Base-by-base conservation (phyloP, 73 alveolate genomes). In the Effrenium voratum region DNA sequence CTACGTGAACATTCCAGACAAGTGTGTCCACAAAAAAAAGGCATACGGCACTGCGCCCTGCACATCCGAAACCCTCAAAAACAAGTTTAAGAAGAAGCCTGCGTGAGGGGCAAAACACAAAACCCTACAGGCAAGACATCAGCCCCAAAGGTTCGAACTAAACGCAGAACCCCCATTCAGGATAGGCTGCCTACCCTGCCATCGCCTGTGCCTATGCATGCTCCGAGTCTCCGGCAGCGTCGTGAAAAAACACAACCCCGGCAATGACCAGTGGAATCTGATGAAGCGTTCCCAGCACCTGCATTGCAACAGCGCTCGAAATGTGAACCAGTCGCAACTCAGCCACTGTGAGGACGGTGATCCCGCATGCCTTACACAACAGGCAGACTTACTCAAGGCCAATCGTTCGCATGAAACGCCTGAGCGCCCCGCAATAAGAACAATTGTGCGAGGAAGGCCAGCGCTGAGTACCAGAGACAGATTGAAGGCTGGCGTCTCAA, bases 281-380 rank as follows among this genome's bases (percentile, higher is more conserved):
- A 28, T 90, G 97, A 86, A 90, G 68, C 12, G 97, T 90, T 16
- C 88, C 97, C 97, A 90, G 75, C 66, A 90, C 97, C 55, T 90
- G 97, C 97, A 90, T 46, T 5, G 97, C 97, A 43, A 90, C 97
- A n/a, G 97, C 97, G 0, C 88, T 68, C 12, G 97, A 90, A 36
- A 90, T 66, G 59, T 90, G 97, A 34, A 90, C 97, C 52, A 90
- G 87, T 3, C 97, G 97, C 47, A 90, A 57, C 75, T 90, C 97
- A 30, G 97, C 97, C 45, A 90, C 88, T 6, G 97, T 90, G 88
- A 90, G 97, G 75, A 90, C n/a, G 75, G 88, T 76, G 38, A 90
- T 90, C 43, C 97, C 97, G 46, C 97, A 90, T 36, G 97, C 97
- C 97, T 90, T 15, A 36, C 26, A 32, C 12, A 26, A n/a, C 45